Base-by-base conservation (phyloP, 768 basidiomycete genomes). In the Cantharellus cinnabarinus region DNA sequence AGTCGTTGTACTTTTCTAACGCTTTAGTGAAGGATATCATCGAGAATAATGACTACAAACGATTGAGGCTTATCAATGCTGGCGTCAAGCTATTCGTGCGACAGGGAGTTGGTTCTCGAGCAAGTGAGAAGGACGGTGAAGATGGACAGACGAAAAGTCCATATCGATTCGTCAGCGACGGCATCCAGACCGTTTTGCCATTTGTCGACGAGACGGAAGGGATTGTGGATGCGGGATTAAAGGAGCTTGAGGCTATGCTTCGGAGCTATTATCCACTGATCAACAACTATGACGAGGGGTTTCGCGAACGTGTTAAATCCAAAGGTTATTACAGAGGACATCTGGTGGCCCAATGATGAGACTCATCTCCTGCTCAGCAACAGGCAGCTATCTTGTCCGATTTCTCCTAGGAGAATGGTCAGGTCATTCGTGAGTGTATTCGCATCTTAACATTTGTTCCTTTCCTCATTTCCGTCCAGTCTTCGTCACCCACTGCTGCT, bases 31-130 rank as follows among this genome's bases (percentile, higher is more conserved):
- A 86, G 69, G 70, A 74, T n/a, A 74, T 98, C 61, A 76, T 97
- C 59, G 66, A 74, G 57, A 72, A 82, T 67, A 99, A 98, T 67
- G 82, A 89, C 67, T 93, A 83, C 68, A 77, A 78, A 38, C 81
- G 83, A 37, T 76, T 97, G 59, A 81, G 95, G 1, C 79, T 99
- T 57, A 82, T 91, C 65, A 81, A 86, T 10, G 85, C 87, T n/a
- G 95, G 95, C 20, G 90, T 91, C 44, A 94, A 95, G 69, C 81
- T 90, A 7, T 85, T 98, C 69, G 79, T 81, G 3, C 86, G 89
- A 66, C 93, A 98, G 68, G 73, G 50, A 66, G 34, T 4, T 37
- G 41, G 41, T 5, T 7, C 14, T 7, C 37, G 41, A 5, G 40
- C 7, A 50, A 38, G 50, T 34, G 39, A 57, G 7, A 37, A 7